A percentile compares a stretch with the other conserved stretches of the same genome.
Conservation (phyloP, 2,329 filamentous ascomycete species). For the Apiospora hydei region DNA sequence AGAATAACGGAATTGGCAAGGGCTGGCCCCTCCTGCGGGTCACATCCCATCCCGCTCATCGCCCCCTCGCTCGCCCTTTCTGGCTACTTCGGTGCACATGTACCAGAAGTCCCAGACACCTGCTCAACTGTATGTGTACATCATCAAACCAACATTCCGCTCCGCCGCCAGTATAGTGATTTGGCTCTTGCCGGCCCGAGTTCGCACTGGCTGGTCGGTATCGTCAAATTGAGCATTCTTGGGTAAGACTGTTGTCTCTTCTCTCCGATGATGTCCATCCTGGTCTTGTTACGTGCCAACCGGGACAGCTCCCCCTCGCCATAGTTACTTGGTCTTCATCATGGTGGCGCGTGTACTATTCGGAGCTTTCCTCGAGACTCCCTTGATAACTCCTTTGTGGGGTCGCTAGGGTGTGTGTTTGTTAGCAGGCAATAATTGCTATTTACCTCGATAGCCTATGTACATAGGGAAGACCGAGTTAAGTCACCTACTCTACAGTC, state of each 20-base stretch:
- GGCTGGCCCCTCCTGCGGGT: conserved; percentile 9
- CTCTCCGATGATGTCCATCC: conserved; percentile 27
- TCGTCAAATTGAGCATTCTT: conserved; percentile 44
- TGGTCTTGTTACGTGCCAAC: conserved; percentile 42
- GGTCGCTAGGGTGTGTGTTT: conserved; percentile 31
- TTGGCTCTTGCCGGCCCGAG: conserved; percentile 15
- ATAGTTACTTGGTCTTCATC: conserved; percentile 28
- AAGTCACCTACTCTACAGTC: background rate
- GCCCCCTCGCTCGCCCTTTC: conserved; percentile 2
- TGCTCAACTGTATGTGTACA: conserved; percentile 36
- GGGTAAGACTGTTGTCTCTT: conserved; percentile 38
- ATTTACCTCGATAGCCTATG: conserved; percentile 28
- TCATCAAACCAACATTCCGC: conserved; percentile 42
- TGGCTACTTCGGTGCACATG: conserved; percentile 17
- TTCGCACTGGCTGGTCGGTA: conserved; percentile 23
- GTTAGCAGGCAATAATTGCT: conserved; percentile 37
- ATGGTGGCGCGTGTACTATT: conserved; percentile 38
- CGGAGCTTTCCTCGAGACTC: conserved; percentile 37
- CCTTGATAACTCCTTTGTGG: conserved; percentile 37
- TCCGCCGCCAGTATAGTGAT: conserved; percentile 28
- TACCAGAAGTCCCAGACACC: conserved; percentile 33
- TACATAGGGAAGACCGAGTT: conserved; percentile 19
- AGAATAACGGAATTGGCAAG: conserved; percentile 21
- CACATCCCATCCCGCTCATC: conserved; percentile 9
- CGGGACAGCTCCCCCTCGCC: conserved; percentile 23